These are phyloP conservation scores for Plantago elongata DNA, from an alignment of 257 asterid genomes.

Conservation along the genomic window DNA sequence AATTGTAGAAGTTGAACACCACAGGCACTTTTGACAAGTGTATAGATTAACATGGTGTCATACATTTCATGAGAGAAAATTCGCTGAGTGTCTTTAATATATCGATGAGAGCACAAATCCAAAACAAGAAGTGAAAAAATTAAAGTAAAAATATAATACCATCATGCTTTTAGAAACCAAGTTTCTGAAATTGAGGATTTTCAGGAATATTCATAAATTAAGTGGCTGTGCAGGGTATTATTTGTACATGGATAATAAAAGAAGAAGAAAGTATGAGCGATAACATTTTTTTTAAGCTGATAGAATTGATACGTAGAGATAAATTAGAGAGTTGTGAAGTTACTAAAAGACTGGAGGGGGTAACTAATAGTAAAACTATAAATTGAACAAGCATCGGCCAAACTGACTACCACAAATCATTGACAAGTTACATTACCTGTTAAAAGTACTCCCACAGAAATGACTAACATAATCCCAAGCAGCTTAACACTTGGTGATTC, in stretches of 20 bases:
- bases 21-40: neutral
- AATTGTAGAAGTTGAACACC: constrained; percentile 3
- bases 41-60: constrained; percentile 2
- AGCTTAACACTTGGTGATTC: constrained; percentile 95
- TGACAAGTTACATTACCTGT: constrained; percentile 53
- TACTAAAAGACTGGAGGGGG: too few species aligned
- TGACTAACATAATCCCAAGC: constrained; percentile 72
- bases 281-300: too few species aligned
- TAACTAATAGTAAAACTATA: neutral
- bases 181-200: too few species aligned
- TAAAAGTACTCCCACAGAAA: constrained; percentile 77
- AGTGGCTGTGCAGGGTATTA: too few species aligned
- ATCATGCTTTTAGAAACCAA: too few species aligned
- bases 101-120: neutral
- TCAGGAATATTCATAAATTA: too few species aligned
- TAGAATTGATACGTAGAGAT: too few species aligned
- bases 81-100: neutral
- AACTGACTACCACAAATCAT: constrained; percentile 13
- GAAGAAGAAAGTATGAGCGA: too few species aligned
- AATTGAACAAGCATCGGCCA: neutral
- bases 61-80: constrained; percentile 5
- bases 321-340: too few species aligned
- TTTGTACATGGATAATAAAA: too few species aligned
- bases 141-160: neutral
- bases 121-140: constrained; percentile 8